These are phyloP conservation scores for Aspergillus eucalypticola DNA, from an alignment of 2,329 filamentous ascomycete genomes.

Conservation along the genomic window DNA sequence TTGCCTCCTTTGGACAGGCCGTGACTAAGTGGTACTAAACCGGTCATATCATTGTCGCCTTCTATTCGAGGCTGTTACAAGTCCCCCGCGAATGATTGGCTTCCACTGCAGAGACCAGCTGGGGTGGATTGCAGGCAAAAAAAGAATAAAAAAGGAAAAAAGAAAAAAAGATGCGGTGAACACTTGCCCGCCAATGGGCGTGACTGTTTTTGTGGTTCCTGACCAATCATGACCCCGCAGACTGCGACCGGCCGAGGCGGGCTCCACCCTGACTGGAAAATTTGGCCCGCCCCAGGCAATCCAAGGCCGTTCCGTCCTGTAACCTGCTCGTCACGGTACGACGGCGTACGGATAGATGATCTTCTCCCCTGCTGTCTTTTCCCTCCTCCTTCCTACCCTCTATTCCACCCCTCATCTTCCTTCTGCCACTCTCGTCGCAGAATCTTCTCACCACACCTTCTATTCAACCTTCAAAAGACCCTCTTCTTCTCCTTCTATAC, in stretches of 20 bases:
- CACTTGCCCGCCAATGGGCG: slow-evolving; percentile 28
- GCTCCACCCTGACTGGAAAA: slow-evolving; percentile 30
- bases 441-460: slow-evolving; percentile 17
- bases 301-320: slow-evolving; percentile 20
- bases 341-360: slow-evolving; percentile 16
- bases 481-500: slow-evolving; percentile 20
- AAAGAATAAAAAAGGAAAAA: slow-evolving; percentile 15
- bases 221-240: slow-evolving; percentile 25
- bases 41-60: slow-evolving; percentile 1
- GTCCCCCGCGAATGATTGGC: slow-evolving; percentile 14
- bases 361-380: slow-evolving; percentile 26
- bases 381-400: slow-evolving; percentile 18
- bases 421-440: slow-evolving; percentile 17
- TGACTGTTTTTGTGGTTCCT: slow-evolving; percentile 12
- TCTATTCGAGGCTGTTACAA: background rate
- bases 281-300: slow-evolving; percentile 25
- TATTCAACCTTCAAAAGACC: background rate
- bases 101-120: background rate
- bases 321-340: slow-evolving; percentile 18
- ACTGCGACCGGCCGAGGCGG: slow-evolving; percentile 17
- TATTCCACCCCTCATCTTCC: slow-evolving; percentile 23
- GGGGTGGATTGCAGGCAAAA: slow-evolving; percentile 12
- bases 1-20: slow-evolving; percentile 12
- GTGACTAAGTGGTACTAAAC: slow-evolving; percentile 4
- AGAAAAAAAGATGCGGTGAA: slow-evolving; percentile 38